Conservation (phyloP, 495 filamentous ascomycete genomes). For the Jackrogersella multiformis region DNA sequence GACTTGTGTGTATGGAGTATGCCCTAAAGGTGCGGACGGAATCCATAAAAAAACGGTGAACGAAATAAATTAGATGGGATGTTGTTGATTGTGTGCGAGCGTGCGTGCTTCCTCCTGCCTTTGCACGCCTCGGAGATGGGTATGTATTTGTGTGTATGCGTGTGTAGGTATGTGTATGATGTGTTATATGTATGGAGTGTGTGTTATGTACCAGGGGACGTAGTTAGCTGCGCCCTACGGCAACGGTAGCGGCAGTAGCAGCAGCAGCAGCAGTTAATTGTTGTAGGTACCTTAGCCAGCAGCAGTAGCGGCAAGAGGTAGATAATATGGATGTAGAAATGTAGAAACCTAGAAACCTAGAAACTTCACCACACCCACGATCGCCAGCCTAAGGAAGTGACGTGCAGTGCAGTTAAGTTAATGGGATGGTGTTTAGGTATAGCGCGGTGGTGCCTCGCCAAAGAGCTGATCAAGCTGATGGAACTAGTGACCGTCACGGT, state of each 20-base stretch:
- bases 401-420: conserved; percentile 27
- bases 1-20: conserved; percentile 16
- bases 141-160: neutral
- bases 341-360: neutral
- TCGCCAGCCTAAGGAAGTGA: conserved; percentile 40
- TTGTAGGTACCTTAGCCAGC: too few species aligned
- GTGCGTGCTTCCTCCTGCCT: conserved; percentile 10
- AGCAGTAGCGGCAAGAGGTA: too few species aligned
- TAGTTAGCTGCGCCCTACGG: neutral
- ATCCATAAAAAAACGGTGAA: conserved; percentile 25
- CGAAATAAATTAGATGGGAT: neutral
- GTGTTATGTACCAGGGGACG: neutral
- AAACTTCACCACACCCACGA: conserved; percentile 15
- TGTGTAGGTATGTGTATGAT: neutral
- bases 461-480: conserved; percentile 19
- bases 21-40: conserved; percentile 8
- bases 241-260: neutral
- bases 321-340: neutral
- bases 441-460: conserved; percentile 23
- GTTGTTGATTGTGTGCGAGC: conserved; percentile 14
- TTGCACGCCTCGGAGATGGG: conserved; percentile 5
- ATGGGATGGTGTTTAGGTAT: conserved; percentile 24
- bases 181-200: neutral
- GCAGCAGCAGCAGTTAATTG: conserved; percentile 6
- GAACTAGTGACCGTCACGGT: conserved; percentile 40